Evolutionary conservation across 2,329 filamentous ascomycete species (phyloP), one percentile per base, ranked within the genome.

Genomic region (Aspergillus caelatus): DNA sequence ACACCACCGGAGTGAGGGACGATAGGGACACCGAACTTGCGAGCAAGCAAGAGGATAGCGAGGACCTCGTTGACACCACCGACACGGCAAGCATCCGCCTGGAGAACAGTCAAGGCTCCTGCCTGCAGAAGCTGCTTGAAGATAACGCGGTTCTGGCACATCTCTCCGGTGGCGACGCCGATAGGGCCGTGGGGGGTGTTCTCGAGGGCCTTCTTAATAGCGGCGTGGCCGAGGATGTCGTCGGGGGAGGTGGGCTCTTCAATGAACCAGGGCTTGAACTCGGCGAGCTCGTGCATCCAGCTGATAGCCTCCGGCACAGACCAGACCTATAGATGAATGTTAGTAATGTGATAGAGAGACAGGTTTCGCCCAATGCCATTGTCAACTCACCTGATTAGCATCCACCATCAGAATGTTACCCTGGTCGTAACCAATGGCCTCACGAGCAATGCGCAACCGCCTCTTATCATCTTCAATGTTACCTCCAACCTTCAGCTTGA

Each of bases 121-220:
- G 88, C 83, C 75, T 89, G 87, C 58, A 97, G 86, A 65, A 96
- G 86, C 80, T 97, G 93, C 85, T 96, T 97, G 87, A 96, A 96
- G 72, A 96, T 88, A 68, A 96, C 91, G 45, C 93, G 89, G 83
- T 96, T 97, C 82, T 96, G 93, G 82, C 92, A 95, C 92, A 96
- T 96, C 82, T 97, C 93, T 67, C 93, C 93, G 0, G 93, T 96
- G 9, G 93, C 93, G 6, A 96, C 93, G 63, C 92, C 92, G 71
- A 97, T 92, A 0, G 91, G 88, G 71, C 78, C 78, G 66, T 80
- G 65, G 8, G 78, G 76, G 11, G 76, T 80, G 63, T 78, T 71
- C 41, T 86, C 85, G 12, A 97, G 88, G 4, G 93, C 93, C 65
- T 94, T 90, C 58, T 91, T 88, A 71, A 96, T 89, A 4, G 91